Base-by-base conservation (phyloP, 108 stramenopile species). In the Skeletonema grethae region DNA sequence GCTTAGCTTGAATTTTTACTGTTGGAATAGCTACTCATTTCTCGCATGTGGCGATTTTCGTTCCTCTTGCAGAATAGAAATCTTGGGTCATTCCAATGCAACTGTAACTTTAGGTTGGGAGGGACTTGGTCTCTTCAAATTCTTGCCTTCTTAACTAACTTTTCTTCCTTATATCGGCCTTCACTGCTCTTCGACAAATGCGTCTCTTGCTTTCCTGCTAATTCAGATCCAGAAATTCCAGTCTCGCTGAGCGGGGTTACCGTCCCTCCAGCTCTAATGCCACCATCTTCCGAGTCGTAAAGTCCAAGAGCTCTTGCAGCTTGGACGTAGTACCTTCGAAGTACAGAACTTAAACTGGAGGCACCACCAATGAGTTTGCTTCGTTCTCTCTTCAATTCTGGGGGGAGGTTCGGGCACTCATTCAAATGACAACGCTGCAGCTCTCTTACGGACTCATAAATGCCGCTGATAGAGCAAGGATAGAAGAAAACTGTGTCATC, bases 371-470 rank as follows among this genome's bases (percentile, higher is more conserved):
- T 36, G 16, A 90, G 67, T 7, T 58, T 71, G 29, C 32, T 58
- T 7, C 86, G 79, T 46, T 82, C 82, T 3, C 57, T 70, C 41
- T 85, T 82, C 9, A 69, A 57, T 12, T 79, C 83, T 15, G 31
- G 65, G 5, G 91, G 86, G 2, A 90, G 63, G 62, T 87, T 87
- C 29, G 66, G 39, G 53, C 94, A 95, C 30, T 78, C 73, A 10
- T 89, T 87, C 15, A 95, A 72, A 70, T 95, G 94, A 67, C 90
- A 18, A 24, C 90, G 77, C 66, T 92, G 91, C 61, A 92, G 90
- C 63, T 92, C 91, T 61, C 88, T 80, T 18, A 92, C 94, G 29
- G 90, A 85, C 50, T 92, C 91, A 59, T 91, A 91, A 30, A 95
- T 90, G 56, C 88, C 87, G 67, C 79, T 87, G 25, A 95, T 82